These are phyloP conservation scores for Fusarium annulatum DNA, from an alignment of 2,329 filamentous ascomycete species.

Conservation along the genomic window DNA sequence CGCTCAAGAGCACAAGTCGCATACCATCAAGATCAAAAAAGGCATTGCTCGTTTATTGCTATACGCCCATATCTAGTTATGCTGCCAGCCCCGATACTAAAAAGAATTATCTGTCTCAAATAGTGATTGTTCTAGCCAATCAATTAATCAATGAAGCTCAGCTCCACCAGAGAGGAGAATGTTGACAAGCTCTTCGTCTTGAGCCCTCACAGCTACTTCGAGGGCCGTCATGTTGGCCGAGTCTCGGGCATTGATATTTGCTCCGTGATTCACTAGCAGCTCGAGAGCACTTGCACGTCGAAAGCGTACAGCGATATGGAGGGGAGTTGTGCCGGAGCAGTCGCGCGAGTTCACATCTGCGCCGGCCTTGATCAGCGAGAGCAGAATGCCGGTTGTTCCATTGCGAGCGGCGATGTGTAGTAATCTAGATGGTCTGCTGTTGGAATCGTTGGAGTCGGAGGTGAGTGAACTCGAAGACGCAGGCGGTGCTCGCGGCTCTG, in stretches of 20 bases:
- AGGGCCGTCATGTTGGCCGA: neutral
- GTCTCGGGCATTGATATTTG: neutral
- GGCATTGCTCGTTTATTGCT: neutral
- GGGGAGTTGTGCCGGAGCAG: neutral
- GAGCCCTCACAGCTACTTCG: neutral
- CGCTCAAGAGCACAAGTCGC: neutral
- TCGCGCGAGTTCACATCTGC: neutral
- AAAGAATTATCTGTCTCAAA: neutral
- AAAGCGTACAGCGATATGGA: neutral
- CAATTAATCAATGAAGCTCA: neutral
- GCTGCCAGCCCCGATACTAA: neutral
- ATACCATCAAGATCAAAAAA: neutral
- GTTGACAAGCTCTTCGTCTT: neutral
- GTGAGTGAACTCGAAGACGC: neutral
- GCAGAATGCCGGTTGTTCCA: neutral
- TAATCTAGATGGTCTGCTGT: neutral
- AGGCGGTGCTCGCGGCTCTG: neutral
- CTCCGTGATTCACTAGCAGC: neutral
- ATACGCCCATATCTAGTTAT: neutral
- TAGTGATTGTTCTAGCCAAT: neutral
- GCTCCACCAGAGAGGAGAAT: neutral
- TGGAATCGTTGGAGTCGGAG: neutral
- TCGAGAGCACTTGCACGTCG: neutral
- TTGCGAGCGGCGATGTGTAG: neutral
- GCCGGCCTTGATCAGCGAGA: neutral